phyloP scores from a whole-genome alignment of 306 rosid genomes.

The Styphnolobium japonicum region DNA sequence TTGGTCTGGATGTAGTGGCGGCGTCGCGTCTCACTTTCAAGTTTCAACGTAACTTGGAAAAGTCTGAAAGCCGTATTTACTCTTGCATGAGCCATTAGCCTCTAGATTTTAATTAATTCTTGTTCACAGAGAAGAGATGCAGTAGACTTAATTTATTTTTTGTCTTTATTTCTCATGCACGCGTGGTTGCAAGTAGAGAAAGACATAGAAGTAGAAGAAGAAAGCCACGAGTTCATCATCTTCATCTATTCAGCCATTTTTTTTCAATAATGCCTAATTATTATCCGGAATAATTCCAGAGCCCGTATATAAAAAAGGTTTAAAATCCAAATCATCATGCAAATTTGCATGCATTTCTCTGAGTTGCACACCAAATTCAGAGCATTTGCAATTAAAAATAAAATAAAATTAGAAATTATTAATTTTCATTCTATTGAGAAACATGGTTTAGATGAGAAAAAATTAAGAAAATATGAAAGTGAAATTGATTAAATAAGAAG shows the following conservation, averaged over 20 bases:
- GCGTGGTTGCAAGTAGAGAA: background rate
- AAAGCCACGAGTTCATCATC: background rate
- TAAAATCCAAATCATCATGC: no score
- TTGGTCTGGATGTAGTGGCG: background rate
- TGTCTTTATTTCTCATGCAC: background rate
- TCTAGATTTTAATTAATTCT: background rate
- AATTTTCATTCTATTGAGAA: no score
- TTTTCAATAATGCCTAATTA: no score
- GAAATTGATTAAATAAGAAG: no score
- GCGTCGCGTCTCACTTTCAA: background rate
- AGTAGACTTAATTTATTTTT: background rate
- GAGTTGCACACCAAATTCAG: background rate
- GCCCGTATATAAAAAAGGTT: no score
- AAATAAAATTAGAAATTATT: no score
- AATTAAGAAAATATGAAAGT: no score
- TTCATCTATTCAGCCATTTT: no score
- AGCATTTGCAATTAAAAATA: background rate
- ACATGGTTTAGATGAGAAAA: no score
- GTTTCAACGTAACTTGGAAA: background rate
- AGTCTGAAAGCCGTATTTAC: background rate
- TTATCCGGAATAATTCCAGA: no score
- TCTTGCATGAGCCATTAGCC: background rate
- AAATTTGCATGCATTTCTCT: background rate
- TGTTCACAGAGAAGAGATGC: background rate
- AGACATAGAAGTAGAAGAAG: background rate